phyloP scores from a whole-genome alignment of 768 basidiomycete species.

The Mycena galericulata region DNA sequence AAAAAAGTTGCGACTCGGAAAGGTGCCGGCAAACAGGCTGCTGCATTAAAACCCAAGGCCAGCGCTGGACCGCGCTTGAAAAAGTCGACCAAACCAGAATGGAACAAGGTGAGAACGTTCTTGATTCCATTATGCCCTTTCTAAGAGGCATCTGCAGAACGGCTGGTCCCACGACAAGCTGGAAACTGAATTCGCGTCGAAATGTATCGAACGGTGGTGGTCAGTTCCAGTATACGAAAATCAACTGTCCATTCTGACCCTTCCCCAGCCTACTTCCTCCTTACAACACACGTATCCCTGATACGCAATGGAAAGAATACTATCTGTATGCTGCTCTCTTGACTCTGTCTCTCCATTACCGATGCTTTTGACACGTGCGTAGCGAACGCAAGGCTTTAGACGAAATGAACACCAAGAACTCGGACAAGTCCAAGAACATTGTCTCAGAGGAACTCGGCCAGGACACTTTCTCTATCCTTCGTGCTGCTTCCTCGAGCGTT shows the following conservation, averaged over 20 bases:
- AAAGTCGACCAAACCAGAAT: constrained; percentile 20
- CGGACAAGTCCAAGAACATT: constrained; percentile 25
- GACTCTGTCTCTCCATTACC: constrained; percentile 10
- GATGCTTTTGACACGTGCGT: constrained; percentile 2
- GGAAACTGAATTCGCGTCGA: constrained; percentile 27
- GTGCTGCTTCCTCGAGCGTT: constrained; percentile 21
- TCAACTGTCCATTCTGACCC: constrained; percentile 6
- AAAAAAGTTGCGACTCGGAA: constrained; percentile 2
- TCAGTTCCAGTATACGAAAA: constrained; percentile 5
- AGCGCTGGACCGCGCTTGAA: constrained; percentile 20
- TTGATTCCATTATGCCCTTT: constrained; percentile 3
- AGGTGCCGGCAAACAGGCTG: constrained; percentile 15
- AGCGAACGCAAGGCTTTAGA: constrained; percentile 29
- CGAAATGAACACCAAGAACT: constrained; percentile 27
- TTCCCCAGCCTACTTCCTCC: constrained; percentile 26
- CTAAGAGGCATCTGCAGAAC: constrained; percentile 5
- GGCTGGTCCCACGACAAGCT: constrained; percentile 23
- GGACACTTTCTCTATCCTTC: constrained; percentile 27
- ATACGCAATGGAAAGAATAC: constrained; percentile 27
- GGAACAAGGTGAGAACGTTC: constrained; percentile 16
- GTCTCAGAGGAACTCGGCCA: constrained; percentile 33
- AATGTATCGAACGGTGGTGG: constrained; percentile 33
- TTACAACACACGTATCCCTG: constrained; percentile 25
- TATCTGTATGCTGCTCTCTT: constrained; percentile 22
- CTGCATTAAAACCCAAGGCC: constrained; percentile 16